Base-by-base conservation (phyloP, 176 grass and related monocot species). In the Oryza australiensis region DNA sequence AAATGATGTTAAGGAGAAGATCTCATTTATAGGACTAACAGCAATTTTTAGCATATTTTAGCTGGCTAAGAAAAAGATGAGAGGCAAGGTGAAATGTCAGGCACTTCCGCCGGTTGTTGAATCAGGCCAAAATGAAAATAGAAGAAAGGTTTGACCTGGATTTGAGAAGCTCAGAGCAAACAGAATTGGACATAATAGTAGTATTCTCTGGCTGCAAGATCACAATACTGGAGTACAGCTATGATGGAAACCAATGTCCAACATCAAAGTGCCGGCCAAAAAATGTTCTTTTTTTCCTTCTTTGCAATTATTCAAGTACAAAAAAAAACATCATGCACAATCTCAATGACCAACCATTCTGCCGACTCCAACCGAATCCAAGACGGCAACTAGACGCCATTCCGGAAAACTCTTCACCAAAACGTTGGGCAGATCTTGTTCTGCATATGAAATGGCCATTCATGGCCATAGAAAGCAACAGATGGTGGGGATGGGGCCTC, bases 211-310 rank as follows among this genome's bases (percentile, higher is more conserved):
- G 75, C 43, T 48, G 38, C 74, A 84, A 26, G 12, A 73, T 51
- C 59, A 74, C 15, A 79, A 68, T 73, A 84, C 16, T 73, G 60
- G 62, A 35, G 8, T 46, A 74, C 75, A 45, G 28, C 60, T 88
- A 75, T 10, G 12, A 62, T 30, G 30, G 18, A 70, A 72, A 73
- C n/a, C 49, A 62, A 76, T 51, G 29, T 70, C 38, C 38, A 24
- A 22, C 34, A 41, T 62, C 22, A 3, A 66, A 70, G 11, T 26
- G 24, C 66, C 38, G 24, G 46, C 5, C n/a, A 38, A 64, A 88
- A 88, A 78, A 48, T 69, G 6, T 59, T 68, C 2, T 42, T 8
- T 60, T 69, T 45, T 66, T 27, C n/a, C 45, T 45, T 48, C 15
- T 62, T 72, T 79, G 75, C 69, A 74, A 84, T n/a, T 75, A 60